These are phyloP conservation scores for Collybia sordida DNA, from an alignment of 768 basidiomycete species.

Conservation along the genomic window DNA sequence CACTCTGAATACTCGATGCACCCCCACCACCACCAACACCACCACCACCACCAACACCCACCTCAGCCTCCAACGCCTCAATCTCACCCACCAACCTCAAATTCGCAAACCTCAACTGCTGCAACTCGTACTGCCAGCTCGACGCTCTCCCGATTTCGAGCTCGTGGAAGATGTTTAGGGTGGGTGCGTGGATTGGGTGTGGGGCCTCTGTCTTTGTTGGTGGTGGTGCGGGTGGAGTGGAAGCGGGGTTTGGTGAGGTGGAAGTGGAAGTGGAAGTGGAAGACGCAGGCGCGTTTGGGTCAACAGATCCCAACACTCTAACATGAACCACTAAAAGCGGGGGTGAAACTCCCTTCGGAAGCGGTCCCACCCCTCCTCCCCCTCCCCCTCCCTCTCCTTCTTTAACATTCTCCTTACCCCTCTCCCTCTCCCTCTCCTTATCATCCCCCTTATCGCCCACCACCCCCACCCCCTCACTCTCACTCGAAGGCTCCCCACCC, in stretches of 20 bases:
- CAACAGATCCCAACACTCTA: no score
- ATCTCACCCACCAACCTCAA: constrained; percentile 62
- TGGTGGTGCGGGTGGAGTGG: constrained; percentile 6
- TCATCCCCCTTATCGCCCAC: not conserved
- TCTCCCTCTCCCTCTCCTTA: constrained; percentile 1
- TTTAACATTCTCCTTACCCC: not conserved
- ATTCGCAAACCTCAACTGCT: constrained; percentile 77
- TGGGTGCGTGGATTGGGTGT: constrained; percentile 25
- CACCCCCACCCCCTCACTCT: no score
- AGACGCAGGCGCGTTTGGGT: not conserved
- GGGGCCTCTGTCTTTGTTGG: constrained; percentile 48
- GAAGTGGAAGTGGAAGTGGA: constrained; percentile 7
- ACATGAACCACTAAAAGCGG: no score
- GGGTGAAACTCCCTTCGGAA: no score
- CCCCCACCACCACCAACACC: no score
- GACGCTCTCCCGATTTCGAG: constrained; percentile 65
- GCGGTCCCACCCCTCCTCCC: no score
- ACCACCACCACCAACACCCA: not conserved
- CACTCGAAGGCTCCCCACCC: no score
- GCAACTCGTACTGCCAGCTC: constrained; percentile 93
- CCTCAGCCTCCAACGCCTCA: constrained; percentile 24
- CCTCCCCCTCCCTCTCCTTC: constrained; percentile 8
- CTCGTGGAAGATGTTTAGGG: constrained; percentile 64
- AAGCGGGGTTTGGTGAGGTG: not conserved
- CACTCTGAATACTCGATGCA: no score